Conservation (phyloP, 2,329 filamentous ascomycete genomes). For the Fusarium annulatum region DNA sequence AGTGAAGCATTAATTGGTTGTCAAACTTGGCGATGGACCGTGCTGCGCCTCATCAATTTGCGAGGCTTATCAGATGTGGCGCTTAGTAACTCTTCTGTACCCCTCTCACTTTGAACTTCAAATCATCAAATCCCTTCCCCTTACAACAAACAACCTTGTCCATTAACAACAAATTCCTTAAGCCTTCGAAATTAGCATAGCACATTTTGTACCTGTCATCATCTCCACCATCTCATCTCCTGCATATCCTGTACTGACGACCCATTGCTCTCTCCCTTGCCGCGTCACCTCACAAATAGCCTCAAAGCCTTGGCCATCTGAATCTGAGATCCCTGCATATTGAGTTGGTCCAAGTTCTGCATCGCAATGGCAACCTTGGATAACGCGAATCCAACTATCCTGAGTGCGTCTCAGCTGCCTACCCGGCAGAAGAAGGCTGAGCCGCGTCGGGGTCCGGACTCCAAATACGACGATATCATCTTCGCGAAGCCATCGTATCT, state of each 20-base stretch:
- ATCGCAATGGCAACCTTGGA: slow-evolving; percentile 55
- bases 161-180: slow-evolving; percentile 24
- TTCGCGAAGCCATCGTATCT: slow-evolving; percentile 59
- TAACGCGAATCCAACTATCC: slow-evolving; percentile 93
- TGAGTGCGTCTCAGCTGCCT: slow-evolving; percentile 88
- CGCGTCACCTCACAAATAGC: slow-evolving; percentile 19
- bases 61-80: slow-evolving; percentile 41
- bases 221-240: slow-evolving; percentile 38
- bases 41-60: slow-evolving; percentile 38
- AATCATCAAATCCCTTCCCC: slow-evolving; percentile 19
- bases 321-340: slow-evolving; percentile 26
- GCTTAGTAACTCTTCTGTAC: slow-evolving; percentile 11
- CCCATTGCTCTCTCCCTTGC: slow-evolving; percentile 8
- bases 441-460: slow-evolving; percentile 60
- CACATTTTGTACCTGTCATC: slow-evolving; percentile 19
- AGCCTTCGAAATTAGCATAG: slow-evolving; percentile 28
- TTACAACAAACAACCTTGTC: slow-evolving; percentile 32
- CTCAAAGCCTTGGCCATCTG: slow-evolving; percentile 19
- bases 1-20: slow-evolving; percentile 1
- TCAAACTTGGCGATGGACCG: not conserved
- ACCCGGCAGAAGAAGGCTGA: slow-evolving; percentile 70
- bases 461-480: slow-evolving; percentile 60
- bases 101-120: slow-evolving; percentile 31
- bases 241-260: slow-evolving; percentile 1
- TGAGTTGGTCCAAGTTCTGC: not conserved